Evolutionary conservation across 371 early-diverging fungal genomes (phyloP), one percentile per base, ranked within the genome.

Genomic region (Basidiobolus meristosporus): DNA sequence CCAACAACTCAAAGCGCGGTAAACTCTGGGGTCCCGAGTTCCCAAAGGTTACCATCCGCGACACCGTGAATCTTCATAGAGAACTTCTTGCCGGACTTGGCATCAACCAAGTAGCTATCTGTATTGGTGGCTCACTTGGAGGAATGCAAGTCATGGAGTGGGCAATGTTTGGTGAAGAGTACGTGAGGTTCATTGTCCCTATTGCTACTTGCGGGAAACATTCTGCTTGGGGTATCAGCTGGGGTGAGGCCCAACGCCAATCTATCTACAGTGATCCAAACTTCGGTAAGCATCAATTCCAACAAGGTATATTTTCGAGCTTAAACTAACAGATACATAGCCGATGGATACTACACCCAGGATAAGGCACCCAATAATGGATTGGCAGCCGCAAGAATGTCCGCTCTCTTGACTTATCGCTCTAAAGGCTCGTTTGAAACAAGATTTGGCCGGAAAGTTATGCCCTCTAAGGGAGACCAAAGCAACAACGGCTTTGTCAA

Each of bases 131-230:
- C 0, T 87, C 88, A 5, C 78, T 96, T 79, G 97, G 97, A 34
- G 97, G 97, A 14, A 93, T 93, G 93, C 90, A 90, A 54, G 85
- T 79, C n/a, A 54, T 95, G 36, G 95, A 96, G 52, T 93, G 92
- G 93, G 74, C 87, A 9, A 63, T 76, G 48, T 77, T 79, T 59
- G 90, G 90, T 26, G 48, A 57, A 7, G 81, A 81, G 1, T 90
- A 86, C 46, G 84, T 92, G 11, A 75, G 73, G 18, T 63, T 69
- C 34, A 64, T 96, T 40, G 77, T 88, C 4, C 86, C 92, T 2
- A 89, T 96, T 46, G 95, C 97, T 31, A 89, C 90, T 2, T 80
- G 80, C 5, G 90, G 85, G 7, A 69, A 84, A 36, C 89, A 90
- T 56, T 90, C 92, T 6, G 97, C 95, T 0, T 96, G 97, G 97